Conservation (phyloP, 2,329 filamentous ascomycete species). For the Alternaria burnsii region DNA sequence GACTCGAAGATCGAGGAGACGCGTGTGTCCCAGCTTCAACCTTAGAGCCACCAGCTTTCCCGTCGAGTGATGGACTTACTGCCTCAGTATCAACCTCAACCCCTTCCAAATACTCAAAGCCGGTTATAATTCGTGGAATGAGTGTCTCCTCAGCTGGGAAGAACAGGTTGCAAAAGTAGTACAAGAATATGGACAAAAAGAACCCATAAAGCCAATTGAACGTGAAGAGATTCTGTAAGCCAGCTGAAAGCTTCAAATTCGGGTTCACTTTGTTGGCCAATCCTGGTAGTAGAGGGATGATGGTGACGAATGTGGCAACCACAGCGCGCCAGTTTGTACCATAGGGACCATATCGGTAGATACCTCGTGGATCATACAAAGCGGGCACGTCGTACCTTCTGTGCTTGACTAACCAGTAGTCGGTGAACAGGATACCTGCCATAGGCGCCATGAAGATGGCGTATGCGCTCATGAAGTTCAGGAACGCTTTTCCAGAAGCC, state of each 20-base stretch:
- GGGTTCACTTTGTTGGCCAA: conserved; percentile 31
- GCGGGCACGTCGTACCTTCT: conserved; percentile 12
- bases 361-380: conserved; percentile 15
- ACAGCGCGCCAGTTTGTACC: conserved; percentile 35
- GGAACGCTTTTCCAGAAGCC: neutral
- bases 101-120: conserved; percentile 15
- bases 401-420: conserved; percentile 35
- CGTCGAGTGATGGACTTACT: neutral
- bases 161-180: conserved; percentile 41
- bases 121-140: conserved; percentile 27
- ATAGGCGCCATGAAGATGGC: neutral
- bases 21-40: neutral
- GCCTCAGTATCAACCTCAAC: conserved; percentile 1
- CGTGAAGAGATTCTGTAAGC: conserved; percentile 41
- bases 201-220: conserved; percentile 52
- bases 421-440: conserved; percentile 17
- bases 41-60: neutral
- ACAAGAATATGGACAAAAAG: conserved; percentile 31
- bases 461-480: neutral
- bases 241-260: conserved; percentile 21
- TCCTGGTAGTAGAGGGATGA: conserved; percentile 27
- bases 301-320: conserved; percentile 24
- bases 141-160: conserved; percentile 46
- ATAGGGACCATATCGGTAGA: conserved; percentile 25
- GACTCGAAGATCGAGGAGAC: neutral